A percentile compares a stretch with the other conserved stretches of the same genome.
These are phyloP conservation scores for thale cress (Arabidopsis thaliana) DNA, from an alignment of 345 rosid species.

Conservation along the genomic window TAIR10.1 NC_003074.8:19825501-19826000, in stretches of 20 bases:
- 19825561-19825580: slow-evolving; percentile 76
- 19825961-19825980: slow-evolving; percentile 51
- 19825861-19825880: slow-evolving; percentile 70
- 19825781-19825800: neutral
- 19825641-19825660: slow-evolving; percentile 67
- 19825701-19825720: slow-evolving; percentile 77
- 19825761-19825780: slow-evolving; percentile 10
- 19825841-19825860: slow-evolving; percentile 70
- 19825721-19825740: slow-evolving; percentile 60
- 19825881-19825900: slow-evolving; percentile 67
- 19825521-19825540: slow-evolving; percentile 50
- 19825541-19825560: slow-evolving; percentile 78
- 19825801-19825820: neutral
- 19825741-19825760: slow-evolving; percentile 67
- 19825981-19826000: slow-evolving; percentile 24
- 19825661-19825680: slow-evolving; percentile 57
- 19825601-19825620: slow-evolving; percentile 35
- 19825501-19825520: slow-evolving; percentile 39
- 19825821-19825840: slow-evolving; percentile 46
- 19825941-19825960: slow-evolving; percentile 53
- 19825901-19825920: slow-evolving; percentile 72
- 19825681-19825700: slow-evolving; percentile 73
- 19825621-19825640: slow-evolving; percentile 48
- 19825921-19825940: slow-evolving; percentile 87
- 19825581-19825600: slow-evolving; percentile 60